Conservation (phyloP, 192 early-diverging fungal genomes). For the Piromyces sp. region DNA sequence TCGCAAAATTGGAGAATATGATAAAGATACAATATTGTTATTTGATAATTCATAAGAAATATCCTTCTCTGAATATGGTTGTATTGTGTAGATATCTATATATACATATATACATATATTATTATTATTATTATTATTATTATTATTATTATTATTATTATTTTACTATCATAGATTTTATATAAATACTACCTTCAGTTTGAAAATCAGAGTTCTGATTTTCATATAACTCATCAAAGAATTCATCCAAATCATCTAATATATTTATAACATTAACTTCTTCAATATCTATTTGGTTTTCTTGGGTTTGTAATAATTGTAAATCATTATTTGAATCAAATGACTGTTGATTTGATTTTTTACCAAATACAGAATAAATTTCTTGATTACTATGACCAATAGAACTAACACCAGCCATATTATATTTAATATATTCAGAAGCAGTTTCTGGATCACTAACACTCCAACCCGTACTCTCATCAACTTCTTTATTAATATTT, state of each 20-base stretch:
- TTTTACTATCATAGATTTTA: no score
- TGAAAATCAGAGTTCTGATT: not conserved
- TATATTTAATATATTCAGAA: constrained; percentile 13
- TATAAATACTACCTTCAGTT: not conserved
- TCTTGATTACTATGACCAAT: constrained; percentile 17
- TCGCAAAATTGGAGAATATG: not conserved
- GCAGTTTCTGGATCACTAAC: constrained; percentile 7
- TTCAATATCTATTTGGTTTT: not conserved
- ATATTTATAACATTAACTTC: constrained; percentile 17
- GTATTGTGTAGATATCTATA: not conserved
- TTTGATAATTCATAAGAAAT: not conserved
- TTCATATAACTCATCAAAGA: constrained; percentile 18
- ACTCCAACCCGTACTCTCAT: constrained; percentile 9
- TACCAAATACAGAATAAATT: constrained; percentile 10
- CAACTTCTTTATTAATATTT: constrained; percentile 2
- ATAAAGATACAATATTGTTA: not conserved
- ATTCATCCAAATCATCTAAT: constrained; percentile 21
- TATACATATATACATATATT: no score
- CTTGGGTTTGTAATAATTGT: not conserved
- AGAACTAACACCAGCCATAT: constrained; percentile 21
- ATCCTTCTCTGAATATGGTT: not conserved
- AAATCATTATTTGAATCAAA: constrained; percentile 1
- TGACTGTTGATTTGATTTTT: constrained; percentile 1
- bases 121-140: not conserved
- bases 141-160: not conserved